Conservation (phyloP, 352 stramenopile species). For the Pseudoperonospora humuli region DNA sequence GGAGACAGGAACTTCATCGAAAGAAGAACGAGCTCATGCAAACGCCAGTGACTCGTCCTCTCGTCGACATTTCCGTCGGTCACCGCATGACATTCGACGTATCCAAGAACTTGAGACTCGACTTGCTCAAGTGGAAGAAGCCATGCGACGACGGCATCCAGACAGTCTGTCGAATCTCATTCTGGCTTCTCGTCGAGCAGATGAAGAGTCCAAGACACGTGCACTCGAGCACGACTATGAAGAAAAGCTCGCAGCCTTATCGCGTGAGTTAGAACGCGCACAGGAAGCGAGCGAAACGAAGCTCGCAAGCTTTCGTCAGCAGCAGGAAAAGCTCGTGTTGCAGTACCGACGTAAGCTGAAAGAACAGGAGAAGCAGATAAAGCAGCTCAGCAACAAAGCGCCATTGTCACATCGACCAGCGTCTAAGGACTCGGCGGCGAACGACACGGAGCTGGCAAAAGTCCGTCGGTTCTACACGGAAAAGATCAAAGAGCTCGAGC, state of each 20-base stretch:
- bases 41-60: slow-evolving; percentile 7
- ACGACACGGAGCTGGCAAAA: slow-evolving; percentile 33
- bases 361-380: slow-evolving; percentile 37
- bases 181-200: slow-evolving; percentile 50
- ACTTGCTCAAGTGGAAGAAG: slow-evolving; percentile 62
- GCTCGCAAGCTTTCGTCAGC: slow-evolving; percentile 62
- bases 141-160: slow-evolving; percentile 65
- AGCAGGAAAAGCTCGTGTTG: slow-evolving; percentile 67
- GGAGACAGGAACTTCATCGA: slow-evolving; percentile 7
- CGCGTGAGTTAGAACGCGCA: slow-evolving; percentile 39
- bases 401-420: slow-evolving; percentile 3
- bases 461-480: slow-evolving; percentile 64
- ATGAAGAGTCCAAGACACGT: slow-evolving; percentile 51
- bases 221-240: slow-evolving; percentile 31
- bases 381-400: slow-evolving; percentile 12
- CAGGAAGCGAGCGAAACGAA: slow-evolving; percentile 49
- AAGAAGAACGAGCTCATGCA: slow-evolving; percentile 7
- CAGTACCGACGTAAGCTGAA: slow-evolving; percentile 61
- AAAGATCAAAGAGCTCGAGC: slow-evolving; percentile 72
- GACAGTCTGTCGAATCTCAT: slow-evolving; percentile 78
- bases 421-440: slow-evolving; percentile 8
- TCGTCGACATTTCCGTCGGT: slow-evolving; percentile 20
- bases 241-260: slow-evolving; percentile 32
- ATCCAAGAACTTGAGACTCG: slow-evolving; percentile 71
- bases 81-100: slow-evolving; percentile 45